phyloP scores from a whole-genome alignment of 2,329 filamentous ascomycete genomes.

The Fusarium temperatum region DNA sequence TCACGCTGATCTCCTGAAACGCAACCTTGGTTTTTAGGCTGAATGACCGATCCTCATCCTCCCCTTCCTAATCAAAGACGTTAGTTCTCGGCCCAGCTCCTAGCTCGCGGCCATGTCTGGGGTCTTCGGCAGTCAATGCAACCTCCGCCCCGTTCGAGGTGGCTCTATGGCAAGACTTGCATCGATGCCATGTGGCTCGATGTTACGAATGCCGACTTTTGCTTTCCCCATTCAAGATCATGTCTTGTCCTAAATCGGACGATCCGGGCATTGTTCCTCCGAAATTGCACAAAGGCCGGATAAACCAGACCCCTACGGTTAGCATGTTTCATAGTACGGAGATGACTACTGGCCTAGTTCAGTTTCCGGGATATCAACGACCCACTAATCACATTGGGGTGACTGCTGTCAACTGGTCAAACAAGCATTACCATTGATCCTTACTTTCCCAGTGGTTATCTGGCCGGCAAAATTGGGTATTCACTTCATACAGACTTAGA shows the following conservation, averaged over 20 bases:
- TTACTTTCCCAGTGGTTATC: not conserved
- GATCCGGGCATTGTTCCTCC: slow-evolving; percentile 26
- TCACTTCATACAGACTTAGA: not conserved
- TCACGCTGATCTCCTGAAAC: slow-evolving; percentile 18
- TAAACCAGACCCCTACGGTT: slow-evolving; percentile 11
- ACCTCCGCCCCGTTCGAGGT: not conserved
- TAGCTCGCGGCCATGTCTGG: not conserved
- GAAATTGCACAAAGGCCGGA: slow-evolving; percentile 21
- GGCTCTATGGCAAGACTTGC: not conserved
- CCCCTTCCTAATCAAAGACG: slow-evolving; percentile 5
- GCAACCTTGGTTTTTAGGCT: slow-evolving; percentile 18
- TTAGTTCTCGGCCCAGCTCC: not conserved
- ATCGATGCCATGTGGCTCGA: slow-evolving; percentile 17
- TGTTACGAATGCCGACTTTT: not conserved
- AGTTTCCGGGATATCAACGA: slow-evolving; percentile 2
- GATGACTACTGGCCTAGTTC: slow-evolving; percentile 8
- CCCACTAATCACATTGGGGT: slow-evolving; percentile 5
- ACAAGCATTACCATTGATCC: not conserved
- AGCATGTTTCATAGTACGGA: slow-evolving; percentile 23
- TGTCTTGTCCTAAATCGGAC: slow-evolving; percentile 8
- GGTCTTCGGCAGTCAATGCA: slow-evolving; percentile 15
- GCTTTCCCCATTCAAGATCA: not conserved
- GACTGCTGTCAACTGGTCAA: not conserved
- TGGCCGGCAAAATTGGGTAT: slow-evolving; percentile 24
- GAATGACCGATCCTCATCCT: slow-evolving; percentile 7